Conservation (phyloP, 2,329 filamentous ascomycete genomes). For the Alternaria sp. region DNA sequence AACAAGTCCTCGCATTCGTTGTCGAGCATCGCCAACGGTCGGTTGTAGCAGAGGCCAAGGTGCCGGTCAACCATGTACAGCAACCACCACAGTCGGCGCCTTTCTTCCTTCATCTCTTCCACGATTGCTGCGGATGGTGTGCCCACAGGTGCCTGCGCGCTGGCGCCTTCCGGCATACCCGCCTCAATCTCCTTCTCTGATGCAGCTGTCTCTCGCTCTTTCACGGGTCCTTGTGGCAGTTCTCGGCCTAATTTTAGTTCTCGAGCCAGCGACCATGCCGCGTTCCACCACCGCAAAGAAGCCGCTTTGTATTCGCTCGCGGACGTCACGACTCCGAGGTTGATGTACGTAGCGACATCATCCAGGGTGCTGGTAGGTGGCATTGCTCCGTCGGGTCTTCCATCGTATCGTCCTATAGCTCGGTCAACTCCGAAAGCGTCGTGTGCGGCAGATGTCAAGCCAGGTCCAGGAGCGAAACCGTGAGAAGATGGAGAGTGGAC, state of each 20-base stretch:
- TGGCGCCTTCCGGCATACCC: slow-evolving; percentile 37
- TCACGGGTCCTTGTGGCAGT: slow-evolving; percentile 65
- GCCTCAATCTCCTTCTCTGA: slow-evolving; percentile 49
- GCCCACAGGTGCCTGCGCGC: slow-evolving; percentile 31
- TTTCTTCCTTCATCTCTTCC: slow-evolving; percentile 73
- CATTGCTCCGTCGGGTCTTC: slow-evolving; percentile 55
- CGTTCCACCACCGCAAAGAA: slow-evolving; percentile 92
- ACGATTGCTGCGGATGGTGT: slow-evolving; percentile 44
- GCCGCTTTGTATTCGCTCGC: slow-evolving; percentile 85
- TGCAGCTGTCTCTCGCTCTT: slow-evolving; percentile 37
- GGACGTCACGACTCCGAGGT: slow-evolving; percentile 87
- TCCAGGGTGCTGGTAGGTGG: slow-evolving; percentile 72
- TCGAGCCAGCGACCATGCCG: slow-evolving; percentile 85
- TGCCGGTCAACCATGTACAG: slow-evolving; percentile 86
- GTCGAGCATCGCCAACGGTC: slow-evolving; percentile 84
- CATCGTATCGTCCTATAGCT: slow-evolving; percentile 60
- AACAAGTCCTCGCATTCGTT: slow-evolving; percentile 79
- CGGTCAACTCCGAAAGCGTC: slow-evolving; percentile 77
- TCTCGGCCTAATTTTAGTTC: slow-evolving; percentile 90
- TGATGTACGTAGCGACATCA: slow-evolving; percentile 89
- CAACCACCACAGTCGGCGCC: slow-evolving; percentile 91
- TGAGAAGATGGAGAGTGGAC: slow-evolving; percentile 74
- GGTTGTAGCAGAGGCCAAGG: slow-evolving; percentile 87
- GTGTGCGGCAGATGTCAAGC: slow-evolving; percentile 76
- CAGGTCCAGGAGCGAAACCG: slow-evolving; percentile 58